Percentiles rank a stretch among this genome's conserved stretches.
phyloP scores from a whole-genome alignment of 768 basidiomycete genomes.

The Amanita phalloides region DNA sequence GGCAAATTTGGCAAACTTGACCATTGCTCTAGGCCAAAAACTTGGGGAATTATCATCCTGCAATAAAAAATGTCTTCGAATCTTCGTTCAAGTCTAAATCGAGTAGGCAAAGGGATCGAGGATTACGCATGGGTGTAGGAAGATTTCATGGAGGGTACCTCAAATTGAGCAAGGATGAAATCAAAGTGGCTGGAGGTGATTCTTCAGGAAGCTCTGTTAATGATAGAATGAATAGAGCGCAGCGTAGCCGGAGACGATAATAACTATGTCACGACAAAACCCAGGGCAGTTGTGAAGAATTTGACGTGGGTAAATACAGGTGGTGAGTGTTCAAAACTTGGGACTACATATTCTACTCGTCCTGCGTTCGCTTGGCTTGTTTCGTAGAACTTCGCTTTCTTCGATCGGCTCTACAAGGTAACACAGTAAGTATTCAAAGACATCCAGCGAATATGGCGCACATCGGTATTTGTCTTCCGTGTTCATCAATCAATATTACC shows the following conservation, averaged over 20 bases:
- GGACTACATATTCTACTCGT: neutral
- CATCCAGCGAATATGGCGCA: neutral
- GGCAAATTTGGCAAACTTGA: neutral
- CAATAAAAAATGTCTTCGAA: slow-evolving; percentile 59
- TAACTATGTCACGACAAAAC: neutral
- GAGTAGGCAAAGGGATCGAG: slow-evolving; percentile 43
- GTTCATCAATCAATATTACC: slow-evolving; percentile 12
- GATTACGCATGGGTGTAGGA: slow-evolving; percentile 72
- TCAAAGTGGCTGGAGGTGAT: slow-evolving; percentile 18
- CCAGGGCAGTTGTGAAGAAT: neutral
- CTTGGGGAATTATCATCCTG: slow-evolving; percentile 76
- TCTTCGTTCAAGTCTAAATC: slow-evolving; percentile 13
- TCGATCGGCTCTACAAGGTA: slow-evolving; percentile 2
- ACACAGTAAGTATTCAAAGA: neutral
- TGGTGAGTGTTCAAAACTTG: neutral
- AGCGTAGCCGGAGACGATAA: neutral
- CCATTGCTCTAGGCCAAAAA: slow-evolving; percentile 54
- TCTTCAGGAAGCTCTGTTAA: neutral
- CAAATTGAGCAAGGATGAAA: slow-evolving; percentile 52
- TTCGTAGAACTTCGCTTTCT: neutral
- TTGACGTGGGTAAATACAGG: neutral
- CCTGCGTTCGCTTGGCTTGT: neutral
- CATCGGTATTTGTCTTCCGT: slow-evolving; percentile 12
- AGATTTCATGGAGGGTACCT: slow-evolving; percentile 63
- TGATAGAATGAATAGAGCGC: neutral